Base-by-base conservation (phyloP, 225 moss, liverwort and hornwort species). In the Lunularia cruciata region DNA sequence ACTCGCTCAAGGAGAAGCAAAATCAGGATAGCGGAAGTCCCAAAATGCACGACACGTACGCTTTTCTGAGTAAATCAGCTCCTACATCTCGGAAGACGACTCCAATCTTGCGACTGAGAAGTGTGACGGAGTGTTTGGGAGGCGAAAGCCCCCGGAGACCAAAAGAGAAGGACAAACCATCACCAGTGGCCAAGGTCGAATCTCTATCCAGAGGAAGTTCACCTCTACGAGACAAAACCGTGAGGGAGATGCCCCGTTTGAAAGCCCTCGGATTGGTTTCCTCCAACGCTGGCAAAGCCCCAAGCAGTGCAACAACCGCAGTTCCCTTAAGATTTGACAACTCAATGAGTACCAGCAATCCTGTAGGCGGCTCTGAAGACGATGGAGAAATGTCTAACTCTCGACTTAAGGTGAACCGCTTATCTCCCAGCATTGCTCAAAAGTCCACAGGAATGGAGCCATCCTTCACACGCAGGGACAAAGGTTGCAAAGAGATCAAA, bases 71-170 rank as follows among this genome's bases (percentile, higher is more conserved):
- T 31, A 77, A 77, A 57, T 60, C 81, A 59, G 55, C 80, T 26
- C 65, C 58, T 37, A 28, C 71, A 49, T 72, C 78, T 16, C 75
- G 78, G 62, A 83, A 83, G 54, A 63, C 78, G 27, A 83, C 82
- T 31, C 82, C 82, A 43, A 75, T 83, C 59, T 47, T 78, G 35
- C 82, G 82, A 26, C 37, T 78, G 59, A 78, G 75, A 67, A 78
- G 67, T 67, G 78, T 75, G 32, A 63, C 78, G 2, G 78, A 83
- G 54, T 78, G 78, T 43, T 63, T 78, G 64, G 72, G 78, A 12
- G 68, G 82, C 40, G 78, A 83, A 39, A 72, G 36, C 47, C 75
- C 75, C 19, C 72, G 78, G 8, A 65, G 67, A 42, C 20, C 71
- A 8, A 78, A 75, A 48, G 75, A 70, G 40, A 74, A 60, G 51